Base-by-base conservation (phyloP, 2,329 filamentous ascomycete species). In the Ophiosphaerella korrae region DNA sequence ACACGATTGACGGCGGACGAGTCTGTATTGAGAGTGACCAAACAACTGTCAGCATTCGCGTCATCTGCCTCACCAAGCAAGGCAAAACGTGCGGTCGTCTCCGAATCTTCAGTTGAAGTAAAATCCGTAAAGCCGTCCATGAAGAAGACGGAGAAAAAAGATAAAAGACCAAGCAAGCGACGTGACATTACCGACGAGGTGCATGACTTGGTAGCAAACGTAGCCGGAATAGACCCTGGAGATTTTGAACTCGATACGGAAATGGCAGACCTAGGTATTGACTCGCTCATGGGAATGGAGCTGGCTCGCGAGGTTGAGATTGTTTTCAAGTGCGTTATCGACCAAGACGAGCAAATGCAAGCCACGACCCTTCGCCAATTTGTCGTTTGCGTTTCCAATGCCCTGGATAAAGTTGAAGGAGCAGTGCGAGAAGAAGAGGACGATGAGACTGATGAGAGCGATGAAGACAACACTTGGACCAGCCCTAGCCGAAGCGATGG, bases 231-330 rank as follows among this genome's bases (percentile, higher is more conserved):
- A 57, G 40, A 61, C 42, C 21, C 53, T 2, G 53, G 57, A 3
- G 56, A 65, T 13, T 48, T 66, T n/a, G 50, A 43, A 33, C 48
- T 54, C 3, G 58, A 64, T 13, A 45, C 56, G 2, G 52, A 61
- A 7, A 52, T 75, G 21, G 62, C 53, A 7, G 71, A 74, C 26
- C 49, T 76, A 9, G 74, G 75, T 2, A 62, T 77, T 11, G 74
- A 76, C 46, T 77, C 74, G 7, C 56, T 76, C 8, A 63, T 75
- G 57, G 65, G 55, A 2, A 73, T 65, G 23, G 74, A 76, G 45
- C 51, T 76, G 16, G 48, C 62, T 5, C 50, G 52, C 12, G 72
- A 74, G 13, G 64, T 75, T 14, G 48, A 57, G 33, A 36, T 7
- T 12, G 32, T 32, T 3, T 61, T 63, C 37, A 43, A 53, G 8